phyloP scores from a whole-genome alignment of 495 filamentous ascomycete species.

The Xylaria curta region DNA sequence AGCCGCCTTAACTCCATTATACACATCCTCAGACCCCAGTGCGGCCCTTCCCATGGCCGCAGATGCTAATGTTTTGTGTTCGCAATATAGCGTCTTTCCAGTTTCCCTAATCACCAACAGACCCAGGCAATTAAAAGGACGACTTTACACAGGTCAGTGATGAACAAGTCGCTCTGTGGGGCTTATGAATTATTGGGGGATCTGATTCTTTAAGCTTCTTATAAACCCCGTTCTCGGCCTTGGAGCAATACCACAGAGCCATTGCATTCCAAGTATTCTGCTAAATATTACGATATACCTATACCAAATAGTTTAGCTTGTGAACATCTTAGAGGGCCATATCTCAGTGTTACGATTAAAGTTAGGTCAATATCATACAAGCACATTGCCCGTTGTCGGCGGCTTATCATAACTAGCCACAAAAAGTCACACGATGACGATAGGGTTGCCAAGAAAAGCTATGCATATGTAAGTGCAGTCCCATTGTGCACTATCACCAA shows the following conservation, averaged over 20 bases:
- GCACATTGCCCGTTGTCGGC: constrained; percentile 11
- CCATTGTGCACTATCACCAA: neutral
- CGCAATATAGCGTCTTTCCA: neutral
- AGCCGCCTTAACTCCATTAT: constrained; percentile 2
- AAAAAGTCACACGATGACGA: neutral
- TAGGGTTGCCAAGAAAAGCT: neutral
- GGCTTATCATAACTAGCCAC: neutral
- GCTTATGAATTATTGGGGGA: neutral
- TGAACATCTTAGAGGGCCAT: neutral
- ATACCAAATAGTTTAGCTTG: neutral
- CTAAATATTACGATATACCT: constrained; percentile 4
- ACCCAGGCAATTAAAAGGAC: neutral
- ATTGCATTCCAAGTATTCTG: neutral
- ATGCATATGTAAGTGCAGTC: neutral
- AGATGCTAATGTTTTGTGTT: neutral
- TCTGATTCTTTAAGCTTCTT: constrained; percentile 12
- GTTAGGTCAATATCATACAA: neutral
- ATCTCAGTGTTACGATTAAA: neutral
- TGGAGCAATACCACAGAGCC: neutral
- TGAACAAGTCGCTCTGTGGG: constrained; percentile 5
- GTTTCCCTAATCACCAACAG: neutral
- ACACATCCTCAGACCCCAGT: neutral
- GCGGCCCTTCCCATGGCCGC: neutral
- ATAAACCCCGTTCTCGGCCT: constrained; percentile 17
- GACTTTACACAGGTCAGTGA: neutral